Evolutionary conservation across 441 rosid species (phyloP).

Genomic region (California macrophylla): DNA sequence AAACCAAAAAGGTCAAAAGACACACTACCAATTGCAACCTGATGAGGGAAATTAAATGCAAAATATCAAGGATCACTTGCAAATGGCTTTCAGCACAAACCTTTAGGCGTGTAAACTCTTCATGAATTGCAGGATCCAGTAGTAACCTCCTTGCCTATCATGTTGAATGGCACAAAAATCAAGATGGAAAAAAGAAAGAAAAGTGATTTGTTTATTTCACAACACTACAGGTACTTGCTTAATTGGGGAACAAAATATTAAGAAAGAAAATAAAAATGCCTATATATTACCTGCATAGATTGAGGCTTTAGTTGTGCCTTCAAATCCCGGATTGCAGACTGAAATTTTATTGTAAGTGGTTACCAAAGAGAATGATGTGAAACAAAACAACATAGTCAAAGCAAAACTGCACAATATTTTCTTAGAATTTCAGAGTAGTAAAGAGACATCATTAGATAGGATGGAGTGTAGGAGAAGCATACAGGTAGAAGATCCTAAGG

Average conservation of each 20-base stretch:
- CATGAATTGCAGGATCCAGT: constrained; percentile 93
- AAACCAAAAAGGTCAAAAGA: background rate
- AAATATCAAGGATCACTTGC: constrained; percentile 7
- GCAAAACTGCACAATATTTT: background rate
- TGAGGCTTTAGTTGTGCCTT: constrained; percentile 95
- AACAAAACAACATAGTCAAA: background rate
- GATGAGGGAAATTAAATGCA: background rate
- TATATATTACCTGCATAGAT: constrained; percentile 79
- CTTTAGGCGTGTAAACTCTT: constrained; percentile 86
- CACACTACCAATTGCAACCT: background rate
- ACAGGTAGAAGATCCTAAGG: no score
- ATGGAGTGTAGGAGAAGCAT: background rate
- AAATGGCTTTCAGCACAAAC: constrained; percentile 33
- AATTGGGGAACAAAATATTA: background rate
- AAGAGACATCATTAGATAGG: background rate
- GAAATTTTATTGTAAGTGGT: constrained; percentile 24
- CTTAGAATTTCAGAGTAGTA: background rate
- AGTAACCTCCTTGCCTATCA: constrained; percentile 82
- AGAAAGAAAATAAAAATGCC: background rate
- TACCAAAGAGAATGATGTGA: constrained; percentile 17
- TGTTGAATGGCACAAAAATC: constrained; percentile 17
- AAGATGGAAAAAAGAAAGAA: background rate
- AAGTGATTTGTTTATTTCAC: background rate
- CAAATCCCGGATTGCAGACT: constrained; percentile 93
- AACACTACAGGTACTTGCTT: background rate